Evolutionary conservation across 1,284 basidiomycete genomes (phyloP), one percentile per base, ranked within the genome.

Genomic region (Coniophora puteana): DNA sequence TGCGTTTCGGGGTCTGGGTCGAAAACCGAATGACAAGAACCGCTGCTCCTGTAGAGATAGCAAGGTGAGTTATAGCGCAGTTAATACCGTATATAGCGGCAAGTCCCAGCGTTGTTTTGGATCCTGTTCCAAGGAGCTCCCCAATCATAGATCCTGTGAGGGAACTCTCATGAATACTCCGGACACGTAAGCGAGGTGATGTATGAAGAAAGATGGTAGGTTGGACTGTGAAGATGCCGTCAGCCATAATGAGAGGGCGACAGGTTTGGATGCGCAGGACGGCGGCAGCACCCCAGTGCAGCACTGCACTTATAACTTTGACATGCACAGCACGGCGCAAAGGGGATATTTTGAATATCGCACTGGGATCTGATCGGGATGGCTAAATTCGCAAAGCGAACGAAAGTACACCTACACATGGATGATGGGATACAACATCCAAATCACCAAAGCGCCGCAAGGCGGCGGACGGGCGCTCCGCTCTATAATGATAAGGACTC

Each of bases 11-110:
- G 23, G 38, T n/a, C 25, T 47, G 45, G 25, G 36, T 17, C 8
- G 63, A 50, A 6, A 67, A 28, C 13, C 49, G 56, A 22, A 68
- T 50, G 8, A 69, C 38, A 0, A 75, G 51, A 2, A 59, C 58
- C 2, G 40, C 51, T 0, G 60, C 53, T 3, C 47, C 38, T 0
- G 68, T 62, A 3, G 71, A 52, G 24, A 76, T 57, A 0, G 68
- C 68, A 3, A 75, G 45, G 1, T 52, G 50, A 1, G 52, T 52
- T 4, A 73, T 47, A 10, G 53, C 47, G 24, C 62, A 63, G 10
- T 58, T 51, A 2, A 55, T 12, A 4, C 58, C 62, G 43, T 68
- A 73, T 0, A 53, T 52, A 3, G 72, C 66, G 10, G 72, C 60
- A 4, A 75, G 32, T 2, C 72, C 74, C 21, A 17, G 45, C 36